These are phyloP conservation scores for Candida multigemmis DNA, from an alignment of 805 yeast genomes.

Conservation along the genomic window DNA sequence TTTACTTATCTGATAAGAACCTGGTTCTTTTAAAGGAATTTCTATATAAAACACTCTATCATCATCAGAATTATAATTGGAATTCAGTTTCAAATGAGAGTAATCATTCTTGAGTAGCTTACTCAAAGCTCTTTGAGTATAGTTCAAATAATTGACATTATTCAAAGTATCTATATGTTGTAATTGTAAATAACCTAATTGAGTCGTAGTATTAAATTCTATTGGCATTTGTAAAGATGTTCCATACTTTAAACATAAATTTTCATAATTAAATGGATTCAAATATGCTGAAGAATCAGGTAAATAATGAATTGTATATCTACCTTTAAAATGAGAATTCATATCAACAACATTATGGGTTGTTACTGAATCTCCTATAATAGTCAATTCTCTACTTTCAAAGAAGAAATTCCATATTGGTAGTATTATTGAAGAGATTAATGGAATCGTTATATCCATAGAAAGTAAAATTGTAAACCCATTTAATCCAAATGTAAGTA, in stretches of 20 bases:
- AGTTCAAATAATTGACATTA: constrained; percentile 38
- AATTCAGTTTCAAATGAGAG: constrained; percentile 14
- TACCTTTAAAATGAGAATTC: constrained; percentile 71
- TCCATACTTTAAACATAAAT: constrained; percentile 47
- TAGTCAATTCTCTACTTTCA: constrained; percentile 39
- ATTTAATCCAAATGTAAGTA: constrained; percentile 40
- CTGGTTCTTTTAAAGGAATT: constrained; percentile 60
- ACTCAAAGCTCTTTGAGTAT: constrained; percentile 47
- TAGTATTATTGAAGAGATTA: constrained; percentile 21
- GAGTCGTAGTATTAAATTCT: constrained; percentile 70
- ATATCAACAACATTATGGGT: constrained; percentile 32
- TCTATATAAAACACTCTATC: constrained; percentile 47
- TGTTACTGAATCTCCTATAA: constrained; percentile 38
- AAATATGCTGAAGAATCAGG: constrained; percentile 86
- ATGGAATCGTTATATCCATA: constrained; percentile 39
- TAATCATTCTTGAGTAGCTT: constrained; percentile 21
- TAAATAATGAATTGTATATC: constrained; percentile 73
- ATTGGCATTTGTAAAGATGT: constrained; percentile 48
- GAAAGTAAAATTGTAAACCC: constrained; percentile 46
- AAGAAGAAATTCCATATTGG: constrained; percentile 36
- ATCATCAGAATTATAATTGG: constrained; percentile 16
- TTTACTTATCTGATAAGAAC: constrained; percentile 61
- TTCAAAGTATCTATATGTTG: constrained; percentile 50
- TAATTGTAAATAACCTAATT: constrained; percentile 59
- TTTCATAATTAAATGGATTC: constrained; percentile 58